A percentile compares a stretch with the other conserved stretches of the same genome.
These are phyloP conservation scores for Trypanosoma mega DNA, from an alignment of 208 protist species.

Conservation along the genomic window DNA sequence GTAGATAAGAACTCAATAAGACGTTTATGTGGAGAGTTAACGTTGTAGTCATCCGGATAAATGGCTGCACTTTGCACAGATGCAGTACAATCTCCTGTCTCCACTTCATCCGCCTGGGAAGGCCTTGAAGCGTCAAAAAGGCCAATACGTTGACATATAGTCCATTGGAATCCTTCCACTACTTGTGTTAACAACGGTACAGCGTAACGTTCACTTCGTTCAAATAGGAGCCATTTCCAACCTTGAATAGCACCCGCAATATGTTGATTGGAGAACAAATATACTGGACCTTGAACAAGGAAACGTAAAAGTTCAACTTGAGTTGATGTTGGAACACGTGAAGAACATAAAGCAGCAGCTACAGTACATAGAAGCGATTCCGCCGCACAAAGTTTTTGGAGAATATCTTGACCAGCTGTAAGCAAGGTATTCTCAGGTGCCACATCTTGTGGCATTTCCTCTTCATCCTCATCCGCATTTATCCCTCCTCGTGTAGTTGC, in stretches of 20 bases:
- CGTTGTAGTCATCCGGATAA: slow-evolving; percentile 33
- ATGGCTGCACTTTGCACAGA: slow-evolving; percentile 21
- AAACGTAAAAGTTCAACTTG: slow-evolving; percentile 52
- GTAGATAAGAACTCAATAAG: slow-evolving; percentile 70
- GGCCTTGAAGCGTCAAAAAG: slow-evolving; percentile 70
- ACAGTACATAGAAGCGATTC: slow-evolving; percentile 41
- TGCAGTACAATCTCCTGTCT: slow-evolving; percentile 39
- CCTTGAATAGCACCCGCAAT: slow-evolving; percentile 52
- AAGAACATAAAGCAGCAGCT: slow-evolving; percentile 46
- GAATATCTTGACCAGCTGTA: slow-evolving; percentile 7
- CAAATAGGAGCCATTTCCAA: slow-evolving; percentile 74
- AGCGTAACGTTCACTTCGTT: slow-evolving; percentile 43
- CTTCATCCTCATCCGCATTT: slow-evolving; percentile 3
- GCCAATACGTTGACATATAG: slow-evolving; percentile 51
- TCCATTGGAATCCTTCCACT: slow-evolving; percentile 67
- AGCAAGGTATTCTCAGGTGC: slow-evolving; percentile 1
- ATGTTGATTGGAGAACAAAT: slow-evolving; percentile 50
- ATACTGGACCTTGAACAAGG: slow-evolving; percentile 67
- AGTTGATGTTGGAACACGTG: slow-evolving; percentile 28
- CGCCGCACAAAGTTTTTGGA: slow-evolving; percentile 23
- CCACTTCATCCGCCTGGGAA: slow-evolving; percentile 54
- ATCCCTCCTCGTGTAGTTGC: background rate
- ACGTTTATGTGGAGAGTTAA: slow-evolving; percentile 67
- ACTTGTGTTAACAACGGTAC: slow-evolving; percentile 56
- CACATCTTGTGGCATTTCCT: background rate